Evolutionary conservation across 768 basidiomycete genomes (phyloP), one percentile per base, ranked within the genome.

Genomic region (Pleurotus ostreatus): DNA sequence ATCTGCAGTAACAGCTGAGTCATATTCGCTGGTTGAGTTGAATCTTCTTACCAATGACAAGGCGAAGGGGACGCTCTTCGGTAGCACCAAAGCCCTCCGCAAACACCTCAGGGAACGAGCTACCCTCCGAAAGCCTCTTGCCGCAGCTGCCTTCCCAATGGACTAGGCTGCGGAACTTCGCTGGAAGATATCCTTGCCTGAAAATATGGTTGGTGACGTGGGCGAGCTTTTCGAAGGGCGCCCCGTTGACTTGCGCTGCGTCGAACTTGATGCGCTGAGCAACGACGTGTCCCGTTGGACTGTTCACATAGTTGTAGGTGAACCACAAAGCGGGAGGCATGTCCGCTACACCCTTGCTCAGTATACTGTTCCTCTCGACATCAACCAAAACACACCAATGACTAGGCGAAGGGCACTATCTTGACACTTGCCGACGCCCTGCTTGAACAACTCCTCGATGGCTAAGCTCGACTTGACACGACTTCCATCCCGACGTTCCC

Each of bases 141-240:
- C 77, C 77, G 48, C 77, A 75, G 1, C 57, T 18, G 4, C 67
- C 67, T 56, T 74, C 63, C 79, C 77, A 79, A 63, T 72, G 69
- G 30, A 79, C 78, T 18, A 70, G 59, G 34, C 70, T 61, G 51
- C 77, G 67, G 40, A 68, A 53, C 48, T 71, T 65, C n/a, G 66
- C 59, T 5, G 70, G 62, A 13, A 73, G 62, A 63, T 71, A 81
- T 1, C 73, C 73, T 37, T 69, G 68, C 20, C 47, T 58, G 65
- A 80, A 81, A 60, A 79, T 68, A 56, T 79, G 57, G 68, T 80
- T 80, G 49, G 77, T 78, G 55, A 80, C 60, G 55, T 79, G 72
- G n/a, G 76, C 76, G 18, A 79, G 57, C 22, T 68, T 65, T 58
- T 75, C 76, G 49, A 74, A 65, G 61, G 66, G 72, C 34, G 59